Evolutionary conservation across 163 green algal species (phyloP).

Genomic region (Prototheca wickerhamii): DNA sequence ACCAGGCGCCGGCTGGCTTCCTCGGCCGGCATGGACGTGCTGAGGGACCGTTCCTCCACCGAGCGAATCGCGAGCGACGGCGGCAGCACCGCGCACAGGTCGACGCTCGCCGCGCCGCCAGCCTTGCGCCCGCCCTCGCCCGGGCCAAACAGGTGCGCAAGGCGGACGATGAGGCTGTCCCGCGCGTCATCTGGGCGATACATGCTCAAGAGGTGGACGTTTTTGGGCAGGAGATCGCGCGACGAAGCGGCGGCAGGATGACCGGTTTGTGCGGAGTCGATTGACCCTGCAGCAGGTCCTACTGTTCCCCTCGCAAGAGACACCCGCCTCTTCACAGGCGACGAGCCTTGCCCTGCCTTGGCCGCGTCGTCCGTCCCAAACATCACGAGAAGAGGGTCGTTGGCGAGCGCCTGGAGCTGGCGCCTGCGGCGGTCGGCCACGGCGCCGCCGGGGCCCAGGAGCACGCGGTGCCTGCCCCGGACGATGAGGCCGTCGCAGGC

Average conservation of each 20-base stretch:
- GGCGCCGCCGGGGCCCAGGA: neutral
- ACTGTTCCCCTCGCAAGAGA: too few relatives aligned
- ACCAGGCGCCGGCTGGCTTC: too few relatives aligned
- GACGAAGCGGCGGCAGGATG: neutral
- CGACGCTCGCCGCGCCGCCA: constrained; percentile 7
- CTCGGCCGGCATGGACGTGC: neutral
- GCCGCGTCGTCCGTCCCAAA: constrained; percentile 21
- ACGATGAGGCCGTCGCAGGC: constrained; percentile 33
- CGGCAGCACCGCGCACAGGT: constrained; percentile 3
- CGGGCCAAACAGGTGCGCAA: constrained; percentile 53
- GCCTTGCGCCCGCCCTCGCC: constrained; percentile 13
- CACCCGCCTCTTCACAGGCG: neutral
- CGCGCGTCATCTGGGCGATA: constrained; percentile 17
- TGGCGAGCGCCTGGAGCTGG: constrained; percentile 33
- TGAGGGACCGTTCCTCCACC: neutral
- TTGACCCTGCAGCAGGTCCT: too few relatives aligned
- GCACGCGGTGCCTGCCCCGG: constrained; percentile 40
- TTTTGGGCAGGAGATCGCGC: constrained; percentile 22
- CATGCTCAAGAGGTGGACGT: constrained; percentile 58
- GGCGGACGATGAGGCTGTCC: constrained; percentile 32
- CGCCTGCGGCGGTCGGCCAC: constrained; percentile 13
- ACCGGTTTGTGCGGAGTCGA: constrained; percentile 6
- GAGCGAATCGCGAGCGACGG: neutral
- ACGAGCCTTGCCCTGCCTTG: neutral
- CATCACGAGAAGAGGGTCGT: constrained; percentile 44